A percentile compares a stretch with the other conserved stretches of the same genome.
These are phyloP conservation scores for Globisporangium nodosum DNA, from an alignment of 352 stramenopile genomes.

Conservation along the genomic window DNA sequence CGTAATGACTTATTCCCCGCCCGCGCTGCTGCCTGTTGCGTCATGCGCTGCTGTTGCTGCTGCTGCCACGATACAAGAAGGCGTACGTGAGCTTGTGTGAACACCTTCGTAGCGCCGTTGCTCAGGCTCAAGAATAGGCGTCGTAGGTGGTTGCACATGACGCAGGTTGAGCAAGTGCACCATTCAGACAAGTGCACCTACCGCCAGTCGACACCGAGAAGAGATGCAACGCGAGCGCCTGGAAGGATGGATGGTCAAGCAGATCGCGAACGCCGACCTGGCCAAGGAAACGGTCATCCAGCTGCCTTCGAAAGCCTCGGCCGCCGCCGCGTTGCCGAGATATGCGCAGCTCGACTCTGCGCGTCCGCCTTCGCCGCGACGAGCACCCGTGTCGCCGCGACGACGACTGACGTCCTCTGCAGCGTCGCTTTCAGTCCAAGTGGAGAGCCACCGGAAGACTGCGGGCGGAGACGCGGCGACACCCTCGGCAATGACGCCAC, in stretches of 20 bases:
- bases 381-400: conserved; percentile 4
- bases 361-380: conserved; percentile 11
- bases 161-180: too few relatives aligned
- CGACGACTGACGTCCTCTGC: not conserved
- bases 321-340: not conserved
- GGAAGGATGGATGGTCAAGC: conserved; percentile 73
- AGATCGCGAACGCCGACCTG: conserved; percentile 63
- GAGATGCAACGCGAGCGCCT: conserved; percentile 61
- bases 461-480: not conserved
- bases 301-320: conserved; percentile 20
- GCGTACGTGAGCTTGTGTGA: too few relatives aligned
- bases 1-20: not conserved
- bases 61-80: not conserved
- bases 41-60: not conserved
- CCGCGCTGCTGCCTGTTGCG: not conserved
- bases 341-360: not conserved
- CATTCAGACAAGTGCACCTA: too few relatives aligned
- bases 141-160: too few relatives aligned
- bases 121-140: too few relatives aligned
- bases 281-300: conserved; percentile 64
- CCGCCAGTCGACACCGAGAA: not conserved
- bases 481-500: not conserved
- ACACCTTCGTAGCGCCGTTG: too few relatives aligned
- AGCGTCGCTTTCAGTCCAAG: not conserved
- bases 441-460: not conserved